Percentiles rank a stretch among this genome's conserved stretches.
Evolutionary conservation across 176 grass and related monocot genomes (phyloP).

Genomic region (Aegilops tauschii): DNA sequence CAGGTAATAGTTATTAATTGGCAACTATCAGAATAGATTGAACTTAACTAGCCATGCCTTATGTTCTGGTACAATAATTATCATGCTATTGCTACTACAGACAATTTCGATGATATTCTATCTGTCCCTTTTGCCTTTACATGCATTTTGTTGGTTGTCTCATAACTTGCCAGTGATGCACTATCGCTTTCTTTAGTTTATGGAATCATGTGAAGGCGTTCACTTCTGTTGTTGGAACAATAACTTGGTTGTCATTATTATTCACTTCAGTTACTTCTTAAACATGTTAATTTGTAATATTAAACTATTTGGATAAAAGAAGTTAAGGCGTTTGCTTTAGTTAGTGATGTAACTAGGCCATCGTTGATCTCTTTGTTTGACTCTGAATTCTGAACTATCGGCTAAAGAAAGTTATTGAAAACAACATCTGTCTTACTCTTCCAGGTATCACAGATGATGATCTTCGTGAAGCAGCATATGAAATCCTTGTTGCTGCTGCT

Average conservation of each 20-base stretch:
- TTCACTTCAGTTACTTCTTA: constrained; percentile 5
- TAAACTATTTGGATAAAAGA: constrained; percentile 12
- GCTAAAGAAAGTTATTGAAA: constrained; percentile 27
- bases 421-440: constrained; percentile 33
- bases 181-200: constrained; percentile 9
- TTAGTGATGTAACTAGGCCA: background rate
- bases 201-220: background rate
- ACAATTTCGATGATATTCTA: background rate
- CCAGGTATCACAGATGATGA: constrained; percentile 91
- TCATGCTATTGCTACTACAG: constrained; percentile 19
- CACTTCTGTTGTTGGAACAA: background rate
- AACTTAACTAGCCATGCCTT: constrained; percentile 1
- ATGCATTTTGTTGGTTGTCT: constrained; percentile 28
- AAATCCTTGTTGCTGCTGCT: constrained; percentile 90
- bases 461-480: constrained; percentile 98
- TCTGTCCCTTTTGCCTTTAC: background rate
- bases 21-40: constrained; percentile 12
- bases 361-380: background rate
- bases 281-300: constrained; percentile 1
- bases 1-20: constrained; percentile 47
- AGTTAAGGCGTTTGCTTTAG: background rate
- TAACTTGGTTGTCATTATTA: background rate
- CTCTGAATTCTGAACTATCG: background rate
- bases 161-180: background rate
- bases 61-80: background rate